Evolutionary conservation across 2,329 filamentous ascomycete species (phyloP).

Genomic region (Trichoderma polysporum): DNA sequence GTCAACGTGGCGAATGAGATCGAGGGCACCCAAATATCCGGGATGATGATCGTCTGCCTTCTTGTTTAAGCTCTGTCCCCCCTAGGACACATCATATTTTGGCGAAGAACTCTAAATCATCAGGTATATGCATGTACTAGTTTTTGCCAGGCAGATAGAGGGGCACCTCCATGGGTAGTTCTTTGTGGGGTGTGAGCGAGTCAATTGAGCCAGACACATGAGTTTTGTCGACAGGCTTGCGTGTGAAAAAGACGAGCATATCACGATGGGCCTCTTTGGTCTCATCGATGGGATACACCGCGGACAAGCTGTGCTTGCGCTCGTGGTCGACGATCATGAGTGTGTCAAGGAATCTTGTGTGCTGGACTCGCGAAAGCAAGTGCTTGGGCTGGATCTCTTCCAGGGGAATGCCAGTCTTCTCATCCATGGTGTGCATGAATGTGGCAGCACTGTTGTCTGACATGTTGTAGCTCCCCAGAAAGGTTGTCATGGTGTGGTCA

Average conservation of each 20-base stretch:
- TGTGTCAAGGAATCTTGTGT: slow-evolving; percentile 31
- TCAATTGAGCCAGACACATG: slow-evolving; percentile 30
- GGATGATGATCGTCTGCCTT: neutral
- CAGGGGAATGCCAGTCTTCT: slow-evolving; percentile 29
- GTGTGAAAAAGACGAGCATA: slow-evolving; percentile 34
- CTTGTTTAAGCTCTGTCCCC: neutral
- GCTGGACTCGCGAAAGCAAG: slow-evolving; percentile 28
- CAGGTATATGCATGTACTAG: neutral
- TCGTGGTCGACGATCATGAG: slow-evolving; percentile 32
- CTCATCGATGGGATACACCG: slow-evolving; percentile 28
- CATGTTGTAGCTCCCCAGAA: slow-evolving; percentile 32
- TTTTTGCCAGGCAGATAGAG: slow-evolving; percentile 26
- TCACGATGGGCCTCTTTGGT: slow-evolving; percentile 29
- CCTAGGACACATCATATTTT: neutral
- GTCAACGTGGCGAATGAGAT: neutral
- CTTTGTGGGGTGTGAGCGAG: slow-evolving; percentile 28
- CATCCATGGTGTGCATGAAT: slow-evolving; percentile 31
- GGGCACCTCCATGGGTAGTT: slow-evolving; percentile 31
- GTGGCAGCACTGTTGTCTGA: slow-evolving; percentile 31
- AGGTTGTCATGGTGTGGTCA: slow-evolving; percentile 36
- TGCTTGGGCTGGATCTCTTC: slow-evolving; percentile 26
- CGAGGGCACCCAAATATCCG: neutral
- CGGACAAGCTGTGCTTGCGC: slow-evolving; percentile 31
- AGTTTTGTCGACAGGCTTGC: slow-evolving; percentile 28
- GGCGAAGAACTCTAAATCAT: neutral